Evolutionary conservation across 1,284 basidiomycete genomes (phyloP), one percentile per base, ranked within the genome.

Genomic region (Prillingera fragicola): DNA sequence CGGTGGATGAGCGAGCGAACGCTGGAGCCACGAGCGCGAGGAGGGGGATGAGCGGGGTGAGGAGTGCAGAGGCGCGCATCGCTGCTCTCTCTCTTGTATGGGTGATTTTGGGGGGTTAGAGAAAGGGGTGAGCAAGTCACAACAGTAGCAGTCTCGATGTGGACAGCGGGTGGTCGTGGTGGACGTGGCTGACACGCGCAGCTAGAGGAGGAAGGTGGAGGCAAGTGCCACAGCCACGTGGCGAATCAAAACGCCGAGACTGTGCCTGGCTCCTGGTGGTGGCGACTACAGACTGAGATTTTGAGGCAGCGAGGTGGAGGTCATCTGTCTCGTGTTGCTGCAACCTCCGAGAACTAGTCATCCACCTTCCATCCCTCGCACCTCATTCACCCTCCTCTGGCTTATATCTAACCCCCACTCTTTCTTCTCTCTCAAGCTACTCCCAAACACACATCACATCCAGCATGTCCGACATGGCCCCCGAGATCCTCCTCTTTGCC

Each of bases 1-100:
- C 87, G 2, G 83, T 78, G 65, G 85, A 84, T n/a, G 87, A 89
- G 59, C 78, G 80, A 45, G 85, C 85, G 38, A 72, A 26, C 0
- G 48, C 58, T 21, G 42, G 19, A 13, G 39, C 43, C 12, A 52
- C 32, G 12, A 59, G 37, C 19, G 46, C 47, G n/a, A 60, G 47
- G n/a, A 56, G 6, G 19, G 35, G 12, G n/a, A 33, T 38, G 24
- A 60, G 33, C 10, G 37, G 36, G 21, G 42, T 10, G 18, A 44
- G 19, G n/a, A 41, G 26, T 8, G 47, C 27, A 7, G 27, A 31
- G 25, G 43, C 39, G 28, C 44, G 49, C 49, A 51, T 51, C 17
- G 21, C 13, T 39, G 39, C 9, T 29, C 22, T 31, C 14, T 8
- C 15, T 28, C 15, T 40, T 27, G 28, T 23, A 31, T 33, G 37